Evolutionary conservation across 1,284 basidiomycete species (phyloP).

Genomic region (Vanrija sp.): DNA sequence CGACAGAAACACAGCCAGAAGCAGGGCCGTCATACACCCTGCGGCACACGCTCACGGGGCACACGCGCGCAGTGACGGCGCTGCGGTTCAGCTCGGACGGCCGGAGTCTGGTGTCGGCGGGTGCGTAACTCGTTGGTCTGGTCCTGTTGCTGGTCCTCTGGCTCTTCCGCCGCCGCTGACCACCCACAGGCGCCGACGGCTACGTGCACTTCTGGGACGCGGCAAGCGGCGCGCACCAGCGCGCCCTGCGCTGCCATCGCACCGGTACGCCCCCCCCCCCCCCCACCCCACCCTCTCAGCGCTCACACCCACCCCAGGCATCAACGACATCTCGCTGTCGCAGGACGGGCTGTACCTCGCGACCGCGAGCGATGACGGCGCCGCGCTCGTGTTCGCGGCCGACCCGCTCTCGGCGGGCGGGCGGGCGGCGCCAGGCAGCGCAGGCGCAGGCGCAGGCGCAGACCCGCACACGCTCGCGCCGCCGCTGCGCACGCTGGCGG

Average conservation of each 20-base stretch:
- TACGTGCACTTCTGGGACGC: slow-evolving; percentile 46
- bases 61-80: slow-evolving; percentile 49
- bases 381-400: slow-evolving; percentile 7
- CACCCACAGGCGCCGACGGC: slow-evolving; percentile 43
- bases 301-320: slow-evolving; percentile 51
- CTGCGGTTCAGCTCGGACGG: slow-evolving; percentile 53
- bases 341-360: slow-evolving; percentile 73
- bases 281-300: too few relatives aligned
- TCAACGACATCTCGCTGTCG: slow-evolving; percentile 86
- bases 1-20: slow-evolving; percentile 1
- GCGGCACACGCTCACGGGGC: slow-evolving; percentile 48
- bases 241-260: slow-evolving; percentile 27
- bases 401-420: slow-evolving; percentile 2
- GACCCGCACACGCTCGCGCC: background rate
- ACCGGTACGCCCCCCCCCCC: too few relatives aligned
- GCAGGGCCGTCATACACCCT: slow-evolving; percentile 24
- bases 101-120: slow-evolving; percentile 45
- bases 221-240: slow-evolving; percentile 25
- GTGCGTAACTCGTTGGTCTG: too few relatives aligned
- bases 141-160: too few relatives aligned
- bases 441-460: too few relatives aligned
- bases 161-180: slow-evolving; percentile 8
- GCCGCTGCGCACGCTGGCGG: slow-evolving; percentile 57
- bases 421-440: background rate
- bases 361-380: slow-evolving; percentile 77